These are phyloP conservation scores for Termitomyces sp. DNA, from an alignment of 768 basidiomycete species.

Conservation along the genomic window DNA sequence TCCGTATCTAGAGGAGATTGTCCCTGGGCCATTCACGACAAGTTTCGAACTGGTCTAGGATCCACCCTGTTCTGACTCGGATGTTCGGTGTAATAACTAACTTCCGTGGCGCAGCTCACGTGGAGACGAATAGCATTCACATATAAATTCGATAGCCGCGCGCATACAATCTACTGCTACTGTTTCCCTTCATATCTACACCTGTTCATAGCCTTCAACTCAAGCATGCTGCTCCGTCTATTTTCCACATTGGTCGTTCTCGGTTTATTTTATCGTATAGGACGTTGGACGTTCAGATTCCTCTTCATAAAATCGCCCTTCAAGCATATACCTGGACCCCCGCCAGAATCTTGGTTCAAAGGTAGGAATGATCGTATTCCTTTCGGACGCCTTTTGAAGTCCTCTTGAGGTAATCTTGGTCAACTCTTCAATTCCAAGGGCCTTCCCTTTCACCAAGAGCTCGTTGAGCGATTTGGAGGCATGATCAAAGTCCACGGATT, in stretches of 20 bases:
- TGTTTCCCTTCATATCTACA: background rate
- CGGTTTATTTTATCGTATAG: slow-evolving; percentile 7
- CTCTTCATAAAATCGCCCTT: slow-evolving; percentile 21
- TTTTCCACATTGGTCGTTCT: slow-evolving; percentile 17
- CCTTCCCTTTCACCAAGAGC: slow-evolving; percentile 37
- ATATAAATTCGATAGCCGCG: background rate
- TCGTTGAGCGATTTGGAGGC: slow-evolving; percentile 39
- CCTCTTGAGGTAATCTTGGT: slow-evolving; percentile 35
- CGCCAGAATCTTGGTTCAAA: slow-evolving; percentile 32
- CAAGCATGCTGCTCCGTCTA: slow-evolving; percentile 3
- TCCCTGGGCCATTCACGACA: slow-evolving; percentile 1
- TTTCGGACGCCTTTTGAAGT: background rate
- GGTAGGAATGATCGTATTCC: slow-evolving; percentile 17
- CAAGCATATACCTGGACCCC: slow-evolving; percentile 32
- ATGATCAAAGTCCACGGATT: slow-evolving; percentile 46
- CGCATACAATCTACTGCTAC: background rate
- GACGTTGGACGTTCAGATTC: slow-evolving; percentile 9
- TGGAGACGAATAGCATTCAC: background rate
- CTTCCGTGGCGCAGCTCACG: slow-evolving; percentile 18
- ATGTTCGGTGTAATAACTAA: background rate
- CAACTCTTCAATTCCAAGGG: slow-evolving; percentile 45
- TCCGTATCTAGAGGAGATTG: slow-evolving; percentile 5
- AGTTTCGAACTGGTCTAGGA: slow-evolving; percentile 3
- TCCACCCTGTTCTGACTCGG: background rate
- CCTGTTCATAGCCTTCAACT: background rate